Evolutionary conservation across 1,139 yeast genomes (phyloP), one percentile per base, ranked within the genome.

Genomic region (Scheffersomyces lignicola): DNA sequence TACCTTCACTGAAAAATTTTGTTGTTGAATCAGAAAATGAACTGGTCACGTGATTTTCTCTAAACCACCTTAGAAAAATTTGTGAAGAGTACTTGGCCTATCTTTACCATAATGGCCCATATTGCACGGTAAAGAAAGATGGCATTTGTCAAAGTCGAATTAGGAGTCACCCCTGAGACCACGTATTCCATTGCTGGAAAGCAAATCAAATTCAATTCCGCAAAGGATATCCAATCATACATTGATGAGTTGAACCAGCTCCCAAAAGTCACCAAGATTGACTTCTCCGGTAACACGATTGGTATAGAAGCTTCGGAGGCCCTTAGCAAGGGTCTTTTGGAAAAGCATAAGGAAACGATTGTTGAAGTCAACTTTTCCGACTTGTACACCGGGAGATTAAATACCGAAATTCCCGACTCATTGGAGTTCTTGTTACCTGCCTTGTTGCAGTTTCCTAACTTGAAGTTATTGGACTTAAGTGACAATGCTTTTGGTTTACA

Each of bases 401-500:
- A 89, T 51, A 92, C 92, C 39, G 98, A 92, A 62, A 94, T 94
- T 47, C 98, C 97, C 18, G 76, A 79, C 47, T 82, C 96, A 6
- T 73, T 92, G 56, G 77, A 76, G 39, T 70, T 73, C 47, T 68
- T 92, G 41, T 75, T 90, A 44, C 86, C 90, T 15, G 83, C 87
- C 1, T 70, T 92, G 35, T 68, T 86, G 49, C 62, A 77, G 46
- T 82, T 87, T 48, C 76, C 82, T 36, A 73, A 83, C 25, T 73
- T 90, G 49, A 76, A 75, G 44, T 79, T 89, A 30, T 69, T 92
- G 41, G 85, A 92, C 60, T 72, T 94, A 45, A 83, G 96, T 52
- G 98, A 92, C 60, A 92, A 92, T 58, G 98, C 98, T 1, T 85
- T 92, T 58, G 98, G 98, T 7, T 82, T 92, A 55, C 95, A 94